Base-by-base conservation (phyloP, 805 yeast genomes). In the Cyberlindnera nakhonratchasimensis region DNA sequence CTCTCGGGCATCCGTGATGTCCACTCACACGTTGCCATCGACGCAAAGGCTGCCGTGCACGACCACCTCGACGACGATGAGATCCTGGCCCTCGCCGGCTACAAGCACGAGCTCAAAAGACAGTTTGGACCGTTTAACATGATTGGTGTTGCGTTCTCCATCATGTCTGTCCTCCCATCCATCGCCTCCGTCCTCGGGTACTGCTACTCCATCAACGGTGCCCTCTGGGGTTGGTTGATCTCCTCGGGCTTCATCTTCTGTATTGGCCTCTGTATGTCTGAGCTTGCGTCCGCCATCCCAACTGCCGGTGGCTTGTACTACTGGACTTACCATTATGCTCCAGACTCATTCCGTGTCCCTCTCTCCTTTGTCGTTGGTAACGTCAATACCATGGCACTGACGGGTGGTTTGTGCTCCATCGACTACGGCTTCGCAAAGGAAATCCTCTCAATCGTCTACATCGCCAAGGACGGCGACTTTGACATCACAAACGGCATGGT, bases 281-380 rank as follows among this genome's bases (percentile, higher is more conserved):
- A 81, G 52, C 59, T 81, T 47, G 86, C 83, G 1, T 73, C 82
- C 25, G 75, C 87, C 1, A 74, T 80, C 50, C 90, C 91, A 21
- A 82, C 90, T 1, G 75, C 84, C 20, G 90, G 90, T 41, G 90
- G 90, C 8, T 63, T 83, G 28, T 83, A 80, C 56, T 79, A 74
- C 61, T 79, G 84, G 80, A 77, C 86, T 2, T 77, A 70, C 59
- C 72, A 78, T 55, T 82, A 78, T 56, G 79, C 88, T 18, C 89
- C 87, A 1, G 72, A 67, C 39, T 51, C 53, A 3, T 51, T 67
- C 25, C 70, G 75, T 53, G 71, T 74, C 14, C 78, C 80, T 1
- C 58, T 80, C 22, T 75, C 82, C 29, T 82, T 74, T 53, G 55
- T 82, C 31, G 78, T 82, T 46, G 90, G 89, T 5, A 74, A 79